Base-by-base conservation (phyloP, 306 rosid species). In the Canavalia gladiata region DNA sequence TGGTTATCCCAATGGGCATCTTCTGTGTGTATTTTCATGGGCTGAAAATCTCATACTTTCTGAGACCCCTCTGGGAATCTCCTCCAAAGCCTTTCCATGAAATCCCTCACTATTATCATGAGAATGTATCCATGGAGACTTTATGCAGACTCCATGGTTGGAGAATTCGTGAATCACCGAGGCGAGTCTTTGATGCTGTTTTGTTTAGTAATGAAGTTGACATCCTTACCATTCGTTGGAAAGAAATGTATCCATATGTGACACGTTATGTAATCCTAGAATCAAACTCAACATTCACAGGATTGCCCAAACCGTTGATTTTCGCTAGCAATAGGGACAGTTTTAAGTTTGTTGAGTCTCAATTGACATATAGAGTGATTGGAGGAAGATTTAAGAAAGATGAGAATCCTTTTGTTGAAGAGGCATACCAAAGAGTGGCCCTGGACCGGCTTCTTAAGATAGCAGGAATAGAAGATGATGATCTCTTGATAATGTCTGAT, bases 11-110 rank as follows among this genome's bases (percentile, higher is more conserved):
- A 30, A 43, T 85, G 8, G 69, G 81, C 73, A 28, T 89, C 45
- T 75, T 93, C 39, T 81, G 84, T 71, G 46, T 89, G 65, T 91
- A 91, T 81, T 58, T 93, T 57, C 94, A 93, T 77, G 97, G 94
- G 58, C 93, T 87, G 89, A 91, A 91, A 86, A 84, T 93, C 54
- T 30, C 97, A 5, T 93, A 90, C 68, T 91, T 93, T 64, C 88
- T 93, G 47, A 91, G 97, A 74, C 97, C 97, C 11, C 79, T 93
- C 0, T 93, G 97, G 97, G 97, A 93, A 76, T 88, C 92, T 79
- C 97, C 97, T 60, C 97, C 94, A 11, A 91, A 84, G 83, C 86
- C 97, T 65, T 93, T 93, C 71, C 81, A 85, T 58, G 88, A 91
- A 66, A 79, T 91, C 75, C 93, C 97, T n/a, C 97, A 93, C 81